Base-by-base conservation (phyloP, 192 early-diverging fungal genomes). In the Backusella psychrophila region DNA sequence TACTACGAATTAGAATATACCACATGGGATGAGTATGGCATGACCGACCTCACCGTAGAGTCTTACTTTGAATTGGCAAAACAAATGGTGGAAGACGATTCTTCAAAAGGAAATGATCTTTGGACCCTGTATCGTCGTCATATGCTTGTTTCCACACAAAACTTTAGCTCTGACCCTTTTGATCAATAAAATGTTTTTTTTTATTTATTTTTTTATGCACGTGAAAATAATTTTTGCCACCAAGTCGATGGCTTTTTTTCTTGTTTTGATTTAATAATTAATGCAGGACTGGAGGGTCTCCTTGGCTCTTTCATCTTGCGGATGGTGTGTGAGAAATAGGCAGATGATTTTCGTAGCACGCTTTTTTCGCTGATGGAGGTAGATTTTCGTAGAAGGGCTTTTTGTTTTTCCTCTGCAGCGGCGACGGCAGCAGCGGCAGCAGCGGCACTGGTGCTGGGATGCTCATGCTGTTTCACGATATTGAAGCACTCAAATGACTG, bases 1-100 rank as follows among this genome's bases (percentile, higher is more conserved):
- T 78, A 84, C 31, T 89, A 79, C 49, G 42, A 71, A 56, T 38
- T 89, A 29, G 88, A 89, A 72, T 89, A 89, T 46, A 74, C 77
- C 7, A 85, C 80, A 12, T 69, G 71, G 34, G 77, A 85, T 39
- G 83, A 81, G 35, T 87, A 85, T 67, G 80, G 80, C 6, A 70
- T 89, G 74, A 70, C 78, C 31, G 84, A 89, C 68, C 65, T 89
- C 35, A 83, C 83, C 15, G 67, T 77, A 2, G 26, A 75, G 4
- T 76, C 84, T 42, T 87, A 82, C 76, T 26, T 87, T 44, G 41
- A 76, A 19, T 63, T 89, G 35, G 86, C 86, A 14, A 75, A 69
- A 34, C 63, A 68, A 44, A 72, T 89, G 31, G 77, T 80, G 8
- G 65, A 65, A 6, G 26, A 26, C 1, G 56, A 63, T 11, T 63